Evolutionary conservation across 192 early-diverging fungal species (phyloP).

Genomic region (Coemansia sp.): DNA sequence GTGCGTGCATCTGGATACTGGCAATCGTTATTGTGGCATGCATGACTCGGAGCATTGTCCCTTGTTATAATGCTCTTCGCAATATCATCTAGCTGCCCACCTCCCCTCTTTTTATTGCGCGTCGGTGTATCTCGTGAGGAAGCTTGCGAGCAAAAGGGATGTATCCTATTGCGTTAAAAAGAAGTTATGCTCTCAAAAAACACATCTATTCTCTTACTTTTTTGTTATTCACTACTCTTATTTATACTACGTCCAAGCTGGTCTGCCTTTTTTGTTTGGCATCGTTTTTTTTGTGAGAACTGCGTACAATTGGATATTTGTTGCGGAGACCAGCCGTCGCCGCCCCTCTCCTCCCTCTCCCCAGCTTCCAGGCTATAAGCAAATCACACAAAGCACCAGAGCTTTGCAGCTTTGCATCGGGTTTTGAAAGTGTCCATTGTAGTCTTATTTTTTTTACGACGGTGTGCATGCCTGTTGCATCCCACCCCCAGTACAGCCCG

Average conservation of each 20-base stretch:
- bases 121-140: too few species aligned
- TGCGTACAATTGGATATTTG: constrained; percentile 6
- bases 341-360: too few species aligned
- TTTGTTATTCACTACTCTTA: too few species aligned
- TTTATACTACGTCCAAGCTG: neutral
- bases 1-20: constrained; percentile 14
- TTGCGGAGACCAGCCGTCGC: neutral
- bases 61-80: too few species aligned
- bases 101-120: too few species aligned
- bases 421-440: constrained; percentile 1
- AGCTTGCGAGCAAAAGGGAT: too few species aligned
- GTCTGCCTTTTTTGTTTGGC: neutral
- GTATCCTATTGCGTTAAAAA: too few species aligned
- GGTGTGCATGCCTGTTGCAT: neutral
- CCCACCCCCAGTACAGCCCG: neutral
- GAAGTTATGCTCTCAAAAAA: neutral
- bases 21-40: neutral
- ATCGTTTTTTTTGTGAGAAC: neutral
- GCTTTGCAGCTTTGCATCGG: constrained; percentile 1
- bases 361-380: too few species aligned
- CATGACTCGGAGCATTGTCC: neutral
- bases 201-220: too few species aligned
- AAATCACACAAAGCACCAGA: neutral
- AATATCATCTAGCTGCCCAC: too few species aligned
- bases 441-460: neutral